Conservation (phyloP, 2,329 filamentous ascomycete species). For the Fusarium sp. region DNA sequence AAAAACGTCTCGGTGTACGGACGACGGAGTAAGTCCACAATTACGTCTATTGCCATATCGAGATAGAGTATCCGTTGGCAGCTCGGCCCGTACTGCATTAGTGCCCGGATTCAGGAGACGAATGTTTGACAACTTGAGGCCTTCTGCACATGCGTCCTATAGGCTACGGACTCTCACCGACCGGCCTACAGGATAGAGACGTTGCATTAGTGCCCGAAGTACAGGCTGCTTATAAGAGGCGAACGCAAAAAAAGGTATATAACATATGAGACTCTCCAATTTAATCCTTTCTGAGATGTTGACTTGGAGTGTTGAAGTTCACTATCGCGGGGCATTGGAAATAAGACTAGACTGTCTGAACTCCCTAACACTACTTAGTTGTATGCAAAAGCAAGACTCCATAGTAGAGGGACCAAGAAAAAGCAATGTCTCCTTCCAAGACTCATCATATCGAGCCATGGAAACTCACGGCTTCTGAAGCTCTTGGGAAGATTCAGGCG, state of each 20-base stretch:
- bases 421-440: constrained; percentile 24
- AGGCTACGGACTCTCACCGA: constrained; percentile 17
- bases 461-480: constrained; percentile 55
- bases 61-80: constrained; percentile 13
- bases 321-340: neutral
- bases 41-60: constrained; percentile 4
- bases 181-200: neutral
- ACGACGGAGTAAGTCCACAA: neutral
- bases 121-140: constrained; percentile 4
- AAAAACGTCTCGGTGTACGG: neutral
- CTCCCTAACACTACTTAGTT: neutral
- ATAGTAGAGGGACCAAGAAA: neutral
- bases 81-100: constrained; percentile 33
- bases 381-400: neutral
- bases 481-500: constrained; percentile 49
- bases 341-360: neutral
- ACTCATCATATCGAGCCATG: constrained; percentile 27
- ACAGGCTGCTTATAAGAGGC: neutral
- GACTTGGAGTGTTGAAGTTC: neutral
- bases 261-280: neutral
- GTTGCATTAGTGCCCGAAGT: constrained; percentile 11
- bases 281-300: neutral
- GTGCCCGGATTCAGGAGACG: constrained; percentile 7
- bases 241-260: neutral
- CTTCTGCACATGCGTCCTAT: constrained; percentile 10